Evolutionary conservation across 768 basidiomycete genomes (phyloP), one percentile per base, ranked within the genome.

Genomic region (Russula ochroleuca): DNA sequence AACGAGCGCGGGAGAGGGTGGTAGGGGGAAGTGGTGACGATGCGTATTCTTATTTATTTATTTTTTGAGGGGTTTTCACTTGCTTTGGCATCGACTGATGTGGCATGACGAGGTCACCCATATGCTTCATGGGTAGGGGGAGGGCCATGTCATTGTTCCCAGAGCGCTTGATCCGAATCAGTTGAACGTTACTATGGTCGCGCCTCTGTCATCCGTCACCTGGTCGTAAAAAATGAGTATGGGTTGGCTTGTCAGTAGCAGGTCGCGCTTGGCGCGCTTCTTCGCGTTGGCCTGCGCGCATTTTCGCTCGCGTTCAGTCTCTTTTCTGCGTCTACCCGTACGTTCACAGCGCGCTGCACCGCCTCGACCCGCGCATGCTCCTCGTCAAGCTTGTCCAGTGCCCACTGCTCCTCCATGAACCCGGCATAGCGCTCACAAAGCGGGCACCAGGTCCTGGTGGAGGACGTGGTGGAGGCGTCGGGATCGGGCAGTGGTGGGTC

Each of bases 361-460:
- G 66, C 62, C 45, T 78, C 71, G 80, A 79, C 13, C 76, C 78
- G 79, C 0, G 86, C 85, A 68, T 87, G 85, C 33, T 80, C 79
- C 71, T 94, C 94, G 68, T 98, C 96, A 43, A 76, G 71, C 15
- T 78, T 82, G 69, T 98, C 95, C 58, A 92, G 74, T 8, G 75
- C 80, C 82, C 85, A 86, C 72, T 95, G 91, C 72, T 97, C 94
- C 53, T 77, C 76, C 81, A 90, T 86, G 70, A 85, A 97, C 72
- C 96, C 92, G 21, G 80, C 59, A 74, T 96, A 98, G 9, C 95
- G 85, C 59, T 97, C 93, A 66, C 79, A 84, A 50, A 91, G 80
- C 2, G 96, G 90, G 25, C 87, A 82, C 89, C 92, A 95, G 0
- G 79, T 84, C 38, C 75, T 78, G 43, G 66, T 56, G 11, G 70